Conservation (phyloP, 768 basidiomycete genomes). For the Trametes meyenii region DNA sequence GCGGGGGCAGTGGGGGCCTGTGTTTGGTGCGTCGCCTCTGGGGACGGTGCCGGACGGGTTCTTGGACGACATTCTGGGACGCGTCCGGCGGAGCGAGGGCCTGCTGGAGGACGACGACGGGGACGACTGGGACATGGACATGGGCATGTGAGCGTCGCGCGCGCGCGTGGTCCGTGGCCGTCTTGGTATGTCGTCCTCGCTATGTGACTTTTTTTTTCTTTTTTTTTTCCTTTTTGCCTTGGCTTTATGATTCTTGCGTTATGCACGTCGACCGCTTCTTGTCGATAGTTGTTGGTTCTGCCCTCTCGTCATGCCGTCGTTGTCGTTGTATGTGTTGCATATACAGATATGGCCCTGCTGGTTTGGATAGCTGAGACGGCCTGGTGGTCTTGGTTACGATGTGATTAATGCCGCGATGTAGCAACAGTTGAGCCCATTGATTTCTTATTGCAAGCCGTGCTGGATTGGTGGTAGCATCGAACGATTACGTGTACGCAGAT, state of each 20-base stretch:
- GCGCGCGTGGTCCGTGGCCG: no score
- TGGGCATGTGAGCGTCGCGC: slow-evolving; percentile 2
- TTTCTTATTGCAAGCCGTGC: no score
- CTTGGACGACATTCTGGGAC: slow-evolving; percentile 60
- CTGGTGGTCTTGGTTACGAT: slow-evolving; percentile 8
- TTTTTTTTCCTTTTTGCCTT: not conserved
- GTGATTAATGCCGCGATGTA: slow-evolving; percentile 16
- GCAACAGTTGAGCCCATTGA: slow-evolving; percentile 6
- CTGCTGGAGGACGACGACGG: slow-evolving; percentile 5
- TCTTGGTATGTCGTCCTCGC: not conserved
- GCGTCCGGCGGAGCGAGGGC: not conserved
- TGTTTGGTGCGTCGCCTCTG: slow-evolving; percentile 65
- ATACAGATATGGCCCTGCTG: slow-evolving; percentile 15
- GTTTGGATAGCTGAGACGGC: slow-evolving; percentile 7
- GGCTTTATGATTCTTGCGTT: slow-evolving; percentile 15
- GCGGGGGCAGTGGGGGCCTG: slow-evolving; percentile 40
- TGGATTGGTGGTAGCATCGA: no score
- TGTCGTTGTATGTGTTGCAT: slow-evolving; percentile 12
- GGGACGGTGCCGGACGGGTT: slow-evolving; percentile 64
- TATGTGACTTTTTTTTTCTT: slow-evolving; percentile 14
- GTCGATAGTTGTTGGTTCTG: not conserved
- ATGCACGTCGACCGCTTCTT: slow-evolving; percentile 3
- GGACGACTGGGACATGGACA: slow-evolving; percentile 24
- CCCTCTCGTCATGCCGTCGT: slow-evolving; percentile 13
- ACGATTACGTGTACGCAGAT: no score